phyloP scores from a whole-genome alignment of 768 basidiomycete species.

The Cystobasidium ongulense region DNA sequence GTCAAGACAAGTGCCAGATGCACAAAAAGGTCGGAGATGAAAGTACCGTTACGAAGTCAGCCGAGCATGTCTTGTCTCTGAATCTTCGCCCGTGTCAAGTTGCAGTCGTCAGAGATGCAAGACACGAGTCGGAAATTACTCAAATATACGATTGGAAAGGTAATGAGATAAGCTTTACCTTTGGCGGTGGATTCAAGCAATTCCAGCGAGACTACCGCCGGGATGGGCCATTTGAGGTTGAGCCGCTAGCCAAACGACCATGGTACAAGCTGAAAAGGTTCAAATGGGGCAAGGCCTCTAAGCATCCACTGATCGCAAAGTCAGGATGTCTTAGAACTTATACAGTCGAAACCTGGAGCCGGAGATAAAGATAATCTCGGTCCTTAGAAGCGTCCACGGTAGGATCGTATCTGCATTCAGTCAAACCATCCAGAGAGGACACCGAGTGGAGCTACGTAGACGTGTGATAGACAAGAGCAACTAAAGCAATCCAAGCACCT shows the following conservation, averaged over 20 bases:
- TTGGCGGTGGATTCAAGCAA: neutral
- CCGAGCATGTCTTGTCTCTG: neutral
- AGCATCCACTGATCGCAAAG: neutral
- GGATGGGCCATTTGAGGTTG: neutral
- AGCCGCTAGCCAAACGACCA: neutral
- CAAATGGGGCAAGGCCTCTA: neutral
- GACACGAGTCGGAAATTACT: neutral
- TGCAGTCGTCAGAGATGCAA: neutral
- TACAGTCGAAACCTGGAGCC: neutral
- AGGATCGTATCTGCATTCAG: too few species aligned
- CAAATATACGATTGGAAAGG: constrained; percentile 12
- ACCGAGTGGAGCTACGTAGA: too few species aligned
- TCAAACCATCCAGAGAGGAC: too few species aligned
- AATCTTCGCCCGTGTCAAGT: neutral
- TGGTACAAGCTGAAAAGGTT: neutral
- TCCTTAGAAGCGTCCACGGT: too few species aligned
- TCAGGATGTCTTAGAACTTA: neutral
- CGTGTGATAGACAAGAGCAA: too few species aligned
- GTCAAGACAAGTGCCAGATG: neutral
- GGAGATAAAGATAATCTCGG: too few species aligned
- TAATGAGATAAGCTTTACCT: constrained; percentile 16
- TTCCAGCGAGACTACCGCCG: neutral
- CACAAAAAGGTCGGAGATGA: neutral
- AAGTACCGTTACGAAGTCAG: neutral
- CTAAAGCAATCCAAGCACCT: too few species aligned